Conservation (phyloP, 345 rosid genomes). For the Eucalyptus coolabah region DNA sequence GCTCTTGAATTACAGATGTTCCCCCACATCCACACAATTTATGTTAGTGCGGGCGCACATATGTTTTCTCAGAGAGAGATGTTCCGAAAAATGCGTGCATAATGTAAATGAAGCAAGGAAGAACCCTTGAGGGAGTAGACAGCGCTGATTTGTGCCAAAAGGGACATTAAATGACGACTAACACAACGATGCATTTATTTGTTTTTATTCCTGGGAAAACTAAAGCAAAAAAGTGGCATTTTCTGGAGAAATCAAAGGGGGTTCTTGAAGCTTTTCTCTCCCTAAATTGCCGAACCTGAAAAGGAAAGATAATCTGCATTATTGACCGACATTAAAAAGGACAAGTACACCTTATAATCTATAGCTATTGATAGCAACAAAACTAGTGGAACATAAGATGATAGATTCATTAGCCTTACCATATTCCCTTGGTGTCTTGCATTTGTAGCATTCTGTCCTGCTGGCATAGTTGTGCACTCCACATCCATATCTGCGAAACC, state of each 20-base stretch:
- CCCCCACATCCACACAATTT: not conserved
- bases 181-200: not conserved
- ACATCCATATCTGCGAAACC: slow-evolving; percentile 19
- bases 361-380: not conserved
- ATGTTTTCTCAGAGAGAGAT: not conserved
- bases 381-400: not conserved
- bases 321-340: not conserved
- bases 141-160: not conserved
- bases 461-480: slow-evolving; percentile 90
- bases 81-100: not conserved
- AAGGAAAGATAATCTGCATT: not conserved
- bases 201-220: not conserved
- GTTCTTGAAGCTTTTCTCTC: not conserved
- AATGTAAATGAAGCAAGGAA: not conserved
- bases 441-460: slow-evolving; percentile 76
- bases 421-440: slow-evolving; percentile 66
- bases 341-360: not conserved
- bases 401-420: slow-evolving; percentile 9
- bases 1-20: not conserved
- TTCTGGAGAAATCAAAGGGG: not conserved
- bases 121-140: not conserved
- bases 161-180: not conserved
- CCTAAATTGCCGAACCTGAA: slow-evolving; percentile 18
- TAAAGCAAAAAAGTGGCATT: not conserved
- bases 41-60: not conserved